These are phyloP conservation scores for Chrysanthemum lavandulifolium DNA, from an alignment of 129 eudicot species.

Conservation along the genomic window DNA sequence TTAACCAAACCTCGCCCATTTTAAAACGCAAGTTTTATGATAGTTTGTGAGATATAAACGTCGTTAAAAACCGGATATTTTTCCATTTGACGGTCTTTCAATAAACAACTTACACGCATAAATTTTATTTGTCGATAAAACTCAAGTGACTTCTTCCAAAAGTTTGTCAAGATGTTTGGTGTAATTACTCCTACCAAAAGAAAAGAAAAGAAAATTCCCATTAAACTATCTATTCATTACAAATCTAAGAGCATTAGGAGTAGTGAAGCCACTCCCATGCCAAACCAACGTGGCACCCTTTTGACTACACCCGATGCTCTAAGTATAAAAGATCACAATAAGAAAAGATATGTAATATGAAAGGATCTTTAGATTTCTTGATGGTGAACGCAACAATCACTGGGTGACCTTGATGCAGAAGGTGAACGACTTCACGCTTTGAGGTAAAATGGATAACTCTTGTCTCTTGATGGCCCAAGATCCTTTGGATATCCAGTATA, in stretches of 20 bases:
- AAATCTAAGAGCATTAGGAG: background rate
- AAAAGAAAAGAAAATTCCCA: conserved; percentile 16
- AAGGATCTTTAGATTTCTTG: conserved; percentile 40
- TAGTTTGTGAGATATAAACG: too few species aligned
- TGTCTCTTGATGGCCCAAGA: conserved; percentile 86
- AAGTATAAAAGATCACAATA: too few species aligned
- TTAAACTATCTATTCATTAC: background rate
- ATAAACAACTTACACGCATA: conserved; percentile 71
- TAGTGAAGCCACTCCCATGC: too few species aligned
- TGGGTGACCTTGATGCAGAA: conserved; percentile 77
- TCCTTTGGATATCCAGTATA: conserved; percentile 92
- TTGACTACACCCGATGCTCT: too few species aligned
- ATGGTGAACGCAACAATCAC: conserved; percentile 90
- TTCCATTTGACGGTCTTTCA: background rate
- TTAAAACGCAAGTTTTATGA: too few species aligned
- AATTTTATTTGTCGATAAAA: conserved; percentile 76
- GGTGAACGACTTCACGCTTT: conserved; percentile 88
- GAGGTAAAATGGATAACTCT: conserved; percentile 83
- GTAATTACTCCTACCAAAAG: conserved; percentile 67
- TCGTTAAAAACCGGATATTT: too few species aligned
- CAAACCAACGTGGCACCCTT: too few species aligned
- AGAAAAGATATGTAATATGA: background rate
- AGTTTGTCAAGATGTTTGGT: conserved; percentile 86
- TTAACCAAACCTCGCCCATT: too few species aligned
- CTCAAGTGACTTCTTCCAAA: conserved; percentile 81